These are phyloP conservation scores for Candida anglica DNA, from an alignment of 805 yeast species.

Conservation along the genomic window DNA sequence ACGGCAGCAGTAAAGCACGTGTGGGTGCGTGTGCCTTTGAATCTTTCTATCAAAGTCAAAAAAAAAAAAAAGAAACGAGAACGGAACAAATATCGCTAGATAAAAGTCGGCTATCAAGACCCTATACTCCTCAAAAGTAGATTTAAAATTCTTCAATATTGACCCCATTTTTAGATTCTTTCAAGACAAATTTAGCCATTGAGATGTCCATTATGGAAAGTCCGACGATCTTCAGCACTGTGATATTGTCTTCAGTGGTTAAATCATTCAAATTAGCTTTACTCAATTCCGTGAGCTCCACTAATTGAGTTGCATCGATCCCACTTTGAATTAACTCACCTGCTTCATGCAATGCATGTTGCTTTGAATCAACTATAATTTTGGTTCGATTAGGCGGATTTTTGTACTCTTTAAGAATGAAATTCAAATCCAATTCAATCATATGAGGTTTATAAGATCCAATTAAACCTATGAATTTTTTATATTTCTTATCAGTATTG, in stretches of 20 bases:
- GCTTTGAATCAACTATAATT: slow-evolving; percentile 57
- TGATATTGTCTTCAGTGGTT: slow-evolving; percentile 21
- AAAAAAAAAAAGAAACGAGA: too few relatives aligned
- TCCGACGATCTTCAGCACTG: slow-evolving; percentile 57
- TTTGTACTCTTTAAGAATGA: slow-evolving; percentile 30
- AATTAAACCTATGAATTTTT: slow-evolving; percentile 50
- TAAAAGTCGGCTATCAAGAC: too few relatives aligned
- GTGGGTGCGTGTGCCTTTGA: too few relatives aligned
- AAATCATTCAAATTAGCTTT: slow-evolving; percentile 11
- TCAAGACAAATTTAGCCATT: slow-evolving; percentile 42
- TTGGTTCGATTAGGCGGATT: slow-evolving; percentile 24
- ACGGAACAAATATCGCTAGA: too few relatives aligned
- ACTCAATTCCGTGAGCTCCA: slow-evolving; percentile 43
- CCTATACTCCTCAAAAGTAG: too few relatives aligned
- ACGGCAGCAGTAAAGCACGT: too few relatives aligned
- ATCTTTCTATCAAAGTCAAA: too few relatives aligned
- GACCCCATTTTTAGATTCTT: slow-evolving; percentile 12
- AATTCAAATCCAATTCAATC: slow-evolving; percentile 53
- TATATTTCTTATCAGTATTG: slow-evolving; percentile 20
- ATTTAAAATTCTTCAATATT: slow-evolving; percentile 9
- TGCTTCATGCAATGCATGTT: slow-evolving; percentile 55
- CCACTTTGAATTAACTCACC: slow-evolving; percentile 57
- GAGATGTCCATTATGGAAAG: slow-evolving; percentile 61
- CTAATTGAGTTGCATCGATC: slow-evolving; percentile 33
- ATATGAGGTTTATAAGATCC: slow-evolving; percentile 68